Evolutionary conservation across 352 stramenopile genomes (phyloP).

Genomic region (Phytophthora fragariae): DNA sequence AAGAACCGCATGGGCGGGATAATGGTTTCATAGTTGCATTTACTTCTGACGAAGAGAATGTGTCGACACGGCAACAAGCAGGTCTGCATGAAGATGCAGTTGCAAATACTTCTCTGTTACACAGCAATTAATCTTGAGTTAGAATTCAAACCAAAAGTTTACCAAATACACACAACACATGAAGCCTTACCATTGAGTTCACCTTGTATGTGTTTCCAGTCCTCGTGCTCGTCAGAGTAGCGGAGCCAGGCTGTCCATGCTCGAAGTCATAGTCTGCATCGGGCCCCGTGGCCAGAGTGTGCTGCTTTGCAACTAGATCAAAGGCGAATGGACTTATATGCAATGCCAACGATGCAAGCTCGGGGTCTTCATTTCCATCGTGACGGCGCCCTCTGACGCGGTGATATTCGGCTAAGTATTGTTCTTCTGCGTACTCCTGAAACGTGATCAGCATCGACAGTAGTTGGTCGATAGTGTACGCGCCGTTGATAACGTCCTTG

Average conservation of each 20-base stretch:
- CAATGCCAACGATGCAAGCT: background rate
- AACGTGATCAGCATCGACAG: slow-evolving; percentile 9
- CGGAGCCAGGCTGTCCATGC: background rate
- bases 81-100: too few species aligned
- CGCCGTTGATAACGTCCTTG: slow-evolving; percentile 6
- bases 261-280: slow-evolving; percentile 13
- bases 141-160: too few species aligned
- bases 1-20: too few species aligned
- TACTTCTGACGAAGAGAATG: too few species aligned
- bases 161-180: too few species aligned
- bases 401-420: slow-evolving; percentile 15
- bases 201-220: too few species aligned
- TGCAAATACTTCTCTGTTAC: too few species aligned
- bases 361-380: background rate
- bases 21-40: too few species aligned
- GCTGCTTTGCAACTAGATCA: background rate
- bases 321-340: background rate
- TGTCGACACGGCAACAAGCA: too few species aligned
- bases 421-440: slow-evolving; percentile 12
- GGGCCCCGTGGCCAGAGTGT: background rate
- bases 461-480: slow-evolving; percentile 4
- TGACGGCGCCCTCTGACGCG: background rate
- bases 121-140: too few species aligned
- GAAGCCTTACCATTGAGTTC: too few species aligned
- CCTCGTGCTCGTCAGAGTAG: background rate